Percentiles rank a stretch among this genome's conserved stretches.
These are phyloP conservation scores for Pseudofabraea citricarpa DNA, from an alignment of 2,329 filamentous ascomycete genomes.

Conservation along the genomic window DNA sequence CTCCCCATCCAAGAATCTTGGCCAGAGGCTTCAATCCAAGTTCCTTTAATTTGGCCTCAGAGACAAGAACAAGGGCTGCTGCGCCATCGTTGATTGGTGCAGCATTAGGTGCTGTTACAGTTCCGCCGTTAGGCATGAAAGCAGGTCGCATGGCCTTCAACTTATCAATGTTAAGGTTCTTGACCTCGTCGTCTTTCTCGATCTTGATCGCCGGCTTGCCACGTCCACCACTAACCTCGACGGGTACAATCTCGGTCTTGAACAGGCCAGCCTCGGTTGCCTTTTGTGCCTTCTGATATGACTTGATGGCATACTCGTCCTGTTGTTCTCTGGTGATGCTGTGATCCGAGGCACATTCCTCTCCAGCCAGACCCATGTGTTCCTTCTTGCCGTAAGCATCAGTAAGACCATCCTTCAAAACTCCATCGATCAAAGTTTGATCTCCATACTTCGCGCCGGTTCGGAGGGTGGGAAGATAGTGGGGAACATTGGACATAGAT, in stretches of 20 bases:
- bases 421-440: conserved; percentile 81
- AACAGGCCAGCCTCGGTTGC: conserved; percentile 81
- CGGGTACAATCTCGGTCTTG: conserved; percentile 78
- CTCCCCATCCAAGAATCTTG: conserved; percentile 96
- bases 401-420: conserved; percentile 90
- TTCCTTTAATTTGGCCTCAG: conserved; percentile 89
- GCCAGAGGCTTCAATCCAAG: conserved; percentile 87
- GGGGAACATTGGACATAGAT: conserved; percentile 97
- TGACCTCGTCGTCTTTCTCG: conserved; percentile 88
- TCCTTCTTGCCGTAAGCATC: conserved; percentile 90
- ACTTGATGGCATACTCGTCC: conserved; percentile 92
- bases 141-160: conserved; percentile 80
- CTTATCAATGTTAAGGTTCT: conserved; percentile 85
- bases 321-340: conserved; percentile 77
- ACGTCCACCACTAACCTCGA: conserved; percentile 82
- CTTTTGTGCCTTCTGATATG: conserved; percentile 88
- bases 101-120: conserved; percentile 93
- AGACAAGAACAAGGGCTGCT: conserved; percentile 86
- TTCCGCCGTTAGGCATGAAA: conserved; percentile 75
- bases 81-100: conserved; percentile 95
- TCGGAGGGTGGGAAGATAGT: conserved; percentile 88
- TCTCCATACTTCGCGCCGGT: conserved; percentile 91
- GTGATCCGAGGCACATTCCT: conserved; percentile 87
- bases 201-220: conserved; percentile 82
- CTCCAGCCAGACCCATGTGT: conserved; percentile 90